phyloP scores from a whole-genome alignment of 169 alveolate species.

The Plasmodium coatneyi region DNA sequence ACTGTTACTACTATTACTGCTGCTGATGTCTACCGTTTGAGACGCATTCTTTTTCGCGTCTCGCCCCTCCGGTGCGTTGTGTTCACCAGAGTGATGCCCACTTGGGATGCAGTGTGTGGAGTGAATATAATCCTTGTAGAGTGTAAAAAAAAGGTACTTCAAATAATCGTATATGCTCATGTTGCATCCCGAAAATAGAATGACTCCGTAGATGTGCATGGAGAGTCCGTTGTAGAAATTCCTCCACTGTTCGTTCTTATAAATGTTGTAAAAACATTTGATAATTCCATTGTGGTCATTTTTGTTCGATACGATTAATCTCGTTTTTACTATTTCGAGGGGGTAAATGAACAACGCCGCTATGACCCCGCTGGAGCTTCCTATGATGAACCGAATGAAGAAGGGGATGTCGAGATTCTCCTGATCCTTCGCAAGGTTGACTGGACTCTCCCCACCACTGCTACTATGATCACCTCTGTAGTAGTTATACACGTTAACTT shows the following conservation, averaged over 20 bases:
- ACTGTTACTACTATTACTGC: background rate
- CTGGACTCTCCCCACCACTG: background rate
- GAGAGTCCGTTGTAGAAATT: constrained; percentile 53
- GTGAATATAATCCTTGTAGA: constrained; percentile 57
- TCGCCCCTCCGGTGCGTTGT: background rate
- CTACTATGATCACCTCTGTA: background rate
- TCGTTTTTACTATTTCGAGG: constrained; percentile 58
- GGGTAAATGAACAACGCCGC: constrained; percentile 61
- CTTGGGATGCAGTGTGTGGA: constrained; percentile 28
- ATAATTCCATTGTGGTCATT: constrained; percentile 31
- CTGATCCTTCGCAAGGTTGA: background rate
- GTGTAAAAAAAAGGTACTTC: constrained; percentile 43
- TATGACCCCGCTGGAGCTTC: constrained; percentile 72
- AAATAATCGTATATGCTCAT: constrained; percentile 73
- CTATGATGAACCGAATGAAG: constrained; percentile 62
- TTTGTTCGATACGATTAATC: constrained; percentile 62
- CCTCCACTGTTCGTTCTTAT: constrained; percentile 30
- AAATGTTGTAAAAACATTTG: constrained; percentile 46
- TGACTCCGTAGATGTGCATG: constrained; percentile 62
- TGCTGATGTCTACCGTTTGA: background rate
- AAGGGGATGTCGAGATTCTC: constrained; percentile 32
- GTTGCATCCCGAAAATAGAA: constrained; percentile 57
- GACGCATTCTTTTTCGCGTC: background rate
- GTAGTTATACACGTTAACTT: constrained; percentile 55
- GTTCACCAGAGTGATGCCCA: background rate